phyloP scores from a whole-genome alignment of 2,329 filamentous ascomycete genomes.

The Cercospora berteroae region DNA sequence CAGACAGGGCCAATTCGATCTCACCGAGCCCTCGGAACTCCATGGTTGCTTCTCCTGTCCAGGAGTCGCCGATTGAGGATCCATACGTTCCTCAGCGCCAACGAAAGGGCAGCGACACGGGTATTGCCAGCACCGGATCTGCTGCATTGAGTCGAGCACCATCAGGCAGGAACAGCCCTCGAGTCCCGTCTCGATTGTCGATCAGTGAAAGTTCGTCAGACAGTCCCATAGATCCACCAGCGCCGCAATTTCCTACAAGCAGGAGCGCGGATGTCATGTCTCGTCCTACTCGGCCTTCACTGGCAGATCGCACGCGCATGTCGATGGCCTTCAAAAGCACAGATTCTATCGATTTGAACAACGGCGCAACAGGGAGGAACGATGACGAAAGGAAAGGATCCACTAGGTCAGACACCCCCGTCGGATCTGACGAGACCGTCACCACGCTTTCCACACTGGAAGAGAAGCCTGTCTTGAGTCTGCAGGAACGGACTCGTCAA shows the following conservation, averaged over 20 bases:
- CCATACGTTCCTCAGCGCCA: slow-evolving; percentile 13
- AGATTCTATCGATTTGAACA: slow-evolving; percentile 9
- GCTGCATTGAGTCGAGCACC: slow-evolving; percentile 15
- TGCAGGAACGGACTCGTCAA: slow-evolving; percentile 75
- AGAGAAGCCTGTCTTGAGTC: slow-evolving; percentile 25
- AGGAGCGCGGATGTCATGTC: slow-evolving; percentile 14
- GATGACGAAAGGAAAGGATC: background rate
- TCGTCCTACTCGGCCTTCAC: slow-evolving; percentile 38
- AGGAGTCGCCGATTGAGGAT: slow-evolving; percentile 16
- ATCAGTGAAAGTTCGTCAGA: slow-evolving; percentile 23
- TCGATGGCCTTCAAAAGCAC: slow-evolving; percentile 42
- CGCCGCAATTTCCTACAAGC: background rate
- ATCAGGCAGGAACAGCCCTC: slow-evolving; percentile 18
- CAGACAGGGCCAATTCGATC: slow-evolving; percentile 22
- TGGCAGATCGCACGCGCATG: slow-evolving; percentile 49
- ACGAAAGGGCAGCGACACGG: slow-evolving; percentile 20
- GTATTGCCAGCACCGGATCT: slow-evolving; percentile 5
- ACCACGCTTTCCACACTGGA: slow-evolving; percentile 35
- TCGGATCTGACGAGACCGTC: slow-evolving; percentile 14
- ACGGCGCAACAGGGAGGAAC: background rate
- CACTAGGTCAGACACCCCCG: slow-evolving; percentile 11
- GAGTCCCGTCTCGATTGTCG: slow-evolving; percentile 11
- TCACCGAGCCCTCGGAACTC: slow-evolving; percentile 16
- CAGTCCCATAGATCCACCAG: slow-evolving; percentile 21
- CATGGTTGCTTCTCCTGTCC: slow-evolving; percentile 22